Conservation (phyloP, 352 stramenopile genomes). For the Elongisporangium senticosum region DNA sequence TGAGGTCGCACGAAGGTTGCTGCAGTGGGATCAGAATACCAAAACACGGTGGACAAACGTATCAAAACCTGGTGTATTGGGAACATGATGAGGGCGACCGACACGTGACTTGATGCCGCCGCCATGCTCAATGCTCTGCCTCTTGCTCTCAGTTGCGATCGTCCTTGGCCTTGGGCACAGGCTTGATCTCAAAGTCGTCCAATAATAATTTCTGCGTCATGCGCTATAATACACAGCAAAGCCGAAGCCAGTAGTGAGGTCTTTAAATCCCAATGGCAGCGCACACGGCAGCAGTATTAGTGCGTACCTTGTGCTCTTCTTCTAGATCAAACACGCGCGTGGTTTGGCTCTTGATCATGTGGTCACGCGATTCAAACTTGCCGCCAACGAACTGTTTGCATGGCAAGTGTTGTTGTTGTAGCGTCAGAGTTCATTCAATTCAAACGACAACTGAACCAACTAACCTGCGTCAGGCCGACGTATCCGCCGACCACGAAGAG, state of each 20-base stretch:
- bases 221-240: constrained; percentile 32
- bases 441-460: neutral
- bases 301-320: constrained; percentile 77
- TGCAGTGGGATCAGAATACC: neutral
- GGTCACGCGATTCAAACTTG: constrained; percentile 78
- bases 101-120: neutral
- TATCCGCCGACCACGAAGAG: constrained; percentile 83
- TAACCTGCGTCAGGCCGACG: constrained; percentile 64
- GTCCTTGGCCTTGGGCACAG: constrained; percentile 57
- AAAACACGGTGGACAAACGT: neutral
- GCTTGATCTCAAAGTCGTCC: constrained; percentile 85
- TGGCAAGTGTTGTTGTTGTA: neutral
- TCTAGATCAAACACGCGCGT: constrained; percentile 77
- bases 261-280: neutral
- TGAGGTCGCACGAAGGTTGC: neutral
- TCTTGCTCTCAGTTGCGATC: neutral
- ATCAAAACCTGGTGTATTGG: constrained; percentile 1
- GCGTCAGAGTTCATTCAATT: neutral
- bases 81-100: neutral
- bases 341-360: constrained; percentile 80
- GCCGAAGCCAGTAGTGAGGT: neutral
- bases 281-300: neutral
- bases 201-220: constrained; percentile 80
- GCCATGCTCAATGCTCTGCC: neutral
- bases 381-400: constrained; percentile 63